phyloP scores from a whole-genome alignment of 306 rosid species.

The Cucumis cinereus region DNA sequence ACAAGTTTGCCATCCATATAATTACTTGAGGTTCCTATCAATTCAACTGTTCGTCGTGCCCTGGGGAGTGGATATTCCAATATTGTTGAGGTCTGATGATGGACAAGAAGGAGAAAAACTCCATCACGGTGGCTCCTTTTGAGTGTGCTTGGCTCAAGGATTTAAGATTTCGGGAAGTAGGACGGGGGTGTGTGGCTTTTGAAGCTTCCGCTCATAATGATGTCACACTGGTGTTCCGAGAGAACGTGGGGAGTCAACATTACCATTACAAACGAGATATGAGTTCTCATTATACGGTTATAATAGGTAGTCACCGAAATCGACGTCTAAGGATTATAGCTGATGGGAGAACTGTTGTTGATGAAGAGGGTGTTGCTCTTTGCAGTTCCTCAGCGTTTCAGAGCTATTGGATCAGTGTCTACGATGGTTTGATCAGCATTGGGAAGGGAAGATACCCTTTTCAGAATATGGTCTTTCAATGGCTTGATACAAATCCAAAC shows the following conservation, averaged over 20 bases:
- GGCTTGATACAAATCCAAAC: slow-evolving; percentile 73
- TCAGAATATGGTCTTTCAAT: slow-evolving; percentile 76
- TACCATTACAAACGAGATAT: slow-evolving; percentile 90
- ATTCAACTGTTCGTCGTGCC: neutral
- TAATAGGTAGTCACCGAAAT: slow-evolving; percentile 91
- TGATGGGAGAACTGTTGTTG: slow-evolving; percentile 72
- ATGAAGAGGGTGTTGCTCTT: slow-evolving; percentile 62
- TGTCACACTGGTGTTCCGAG: slow-evolving; percentile 74
- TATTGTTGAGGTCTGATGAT: slow-evolving; percentile 12
- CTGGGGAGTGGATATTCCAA: neutral
- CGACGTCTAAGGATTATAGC: slow-evolving; percentile 65
- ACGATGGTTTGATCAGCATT: slow-evolving; percentile 74
- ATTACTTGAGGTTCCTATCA: neutral
- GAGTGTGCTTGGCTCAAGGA: slow-evolving; percentile 91
- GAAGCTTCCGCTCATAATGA: slow-evolving; percentile 93
- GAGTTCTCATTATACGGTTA: slow-evolving; percentile 75
- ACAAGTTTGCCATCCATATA: slow-evolving; percentile 5
- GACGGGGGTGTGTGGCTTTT: slow-evolving; percentile 83
- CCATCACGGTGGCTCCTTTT: slow-evolving; percentile 76
- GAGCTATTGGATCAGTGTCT: slow-evolving; percentile 88
- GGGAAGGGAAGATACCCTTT: slow-evolving; percentile 87
- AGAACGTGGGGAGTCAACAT: slow-evolving; percentile 82
- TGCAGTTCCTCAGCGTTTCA: slow-evolving; percentile 71
- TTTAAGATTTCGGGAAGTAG: slow-evolving; percentile 74
- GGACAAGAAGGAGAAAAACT: slow-evolving; percentile 47